These are phyloP conservation scores for Dryas octopetala DNA, from an alignment of 306 rosid species.

Conservation along the genomic window DNA sequence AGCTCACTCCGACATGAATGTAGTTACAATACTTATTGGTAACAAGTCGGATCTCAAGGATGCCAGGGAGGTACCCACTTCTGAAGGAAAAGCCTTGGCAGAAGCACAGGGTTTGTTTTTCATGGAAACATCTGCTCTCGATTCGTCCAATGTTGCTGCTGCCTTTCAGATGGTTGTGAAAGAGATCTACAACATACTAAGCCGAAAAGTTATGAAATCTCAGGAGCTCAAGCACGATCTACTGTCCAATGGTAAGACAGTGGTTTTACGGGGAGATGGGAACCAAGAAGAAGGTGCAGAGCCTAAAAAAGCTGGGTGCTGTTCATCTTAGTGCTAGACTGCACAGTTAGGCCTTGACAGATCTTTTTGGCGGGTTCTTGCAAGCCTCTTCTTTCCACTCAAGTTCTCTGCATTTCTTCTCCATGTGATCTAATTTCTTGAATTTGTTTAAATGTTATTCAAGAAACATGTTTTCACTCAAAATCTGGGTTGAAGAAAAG, in stretches of 20 bases:
- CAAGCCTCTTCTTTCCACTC: conserved; percentile 24
- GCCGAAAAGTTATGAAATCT: conserved; percentile 90
- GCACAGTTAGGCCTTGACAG: conserved; percentile 3
- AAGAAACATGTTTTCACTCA: conserved; percentile 22
- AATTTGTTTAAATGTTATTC: conserved; percentile 27
- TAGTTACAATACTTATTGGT: conserved; percentile 90
- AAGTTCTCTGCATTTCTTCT: conserved; percentile 22
- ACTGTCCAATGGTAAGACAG: conserved; percentile 54
- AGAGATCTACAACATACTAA: conserved; percentile 88
- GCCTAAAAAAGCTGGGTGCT: conserved; percentile 66
- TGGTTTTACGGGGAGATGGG: conserved; percentile 66
- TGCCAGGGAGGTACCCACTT: conserved; percentile 85
- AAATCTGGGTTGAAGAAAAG: conserved; percentile 30
- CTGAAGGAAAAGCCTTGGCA: conserved; percentile 88
- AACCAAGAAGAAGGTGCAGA: conserved; percentile 41
- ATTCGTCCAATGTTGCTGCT: conserved; percentile 81
- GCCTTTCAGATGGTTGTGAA: conserved; percentile 92
- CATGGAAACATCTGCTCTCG: conserved; percentile 97
- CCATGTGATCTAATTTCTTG: conserved; percentile 31
- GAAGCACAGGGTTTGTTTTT: conserved; percentile 94
- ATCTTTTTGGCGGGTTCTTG: conserved; percentile 28
- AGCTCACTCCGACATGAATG: conserved; percentile 99
- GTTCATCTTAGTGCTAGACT: conserved; percentile 50
- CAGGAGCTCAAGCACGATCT: conserved; percentile 56
- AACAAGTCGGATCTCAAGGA: conserved; percentile 96